phyloP scores from a whole-genome alignment of 345 rosid species.

The Melaleuca quinquenervia region DNA sequence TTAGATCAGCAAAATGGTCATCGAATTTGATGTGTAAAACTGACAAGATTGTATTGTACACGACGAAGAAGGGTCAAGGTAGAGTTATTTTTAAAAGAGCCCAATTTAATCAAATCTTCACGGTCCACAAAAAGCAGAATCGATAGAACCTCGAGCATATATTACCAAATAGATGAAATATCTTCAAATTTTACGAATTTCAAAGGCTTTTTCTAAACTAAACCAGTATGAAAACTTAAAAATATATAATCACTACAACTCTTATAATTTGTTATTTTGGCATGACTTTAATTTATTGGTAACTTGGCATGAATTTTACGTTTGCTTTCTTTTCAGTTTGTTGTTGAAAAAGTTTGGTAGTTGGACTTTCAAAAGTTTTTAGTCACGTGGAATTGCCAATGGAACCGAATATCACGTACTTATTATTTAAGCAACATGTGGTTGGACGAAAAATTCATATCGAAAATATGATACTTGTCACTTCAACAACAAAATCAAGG shows the following conservation, averaged over 20 bases:
- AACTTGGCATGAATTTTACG: background rate
- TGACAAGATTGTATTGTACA: background rate
- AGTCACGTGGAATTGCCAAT: too few relatives aligned
- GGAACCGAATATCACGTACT: background rate
- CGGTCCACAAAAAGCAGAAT: background rate
- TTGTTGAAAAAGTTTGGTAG: background rate
- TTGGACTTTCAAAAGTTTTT: background rate
- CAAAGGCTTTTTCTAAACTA: background rate
- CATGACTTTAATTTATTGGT: background rate
- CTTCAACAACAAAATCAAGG: too few relatives aligned
- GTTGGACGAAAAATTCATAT: background rate
- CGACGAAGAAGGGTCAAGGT: background rate
- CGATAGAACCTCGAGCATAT: background rate
- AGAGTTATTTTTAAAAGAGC: too few relatives aligned
- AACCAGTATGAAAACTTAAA: background rate
- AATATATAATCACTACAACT: background rate
- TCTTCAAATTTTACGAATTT: background rate
- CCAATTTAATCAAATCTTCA: too few relatives aligned
- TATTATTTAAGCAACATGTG: background rate
- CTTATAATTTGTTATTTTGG: background rate
- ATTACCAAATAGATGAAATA: background rate
- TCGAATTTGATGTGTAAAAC: background rate
- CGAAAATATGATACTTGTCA: too few relatives aligned
- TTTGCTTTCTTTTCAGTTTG: background rate
- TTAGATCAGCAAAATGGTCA: background rate